Percentiles rank a stretch among this genome's conserved stretches.
These are phyloP conservation scores for Dryadomyces quercus-mongolicae DNA, from an alignment of 2,329 filamentous ascomycete genomes.

Conservation along the genomic window DNA sequence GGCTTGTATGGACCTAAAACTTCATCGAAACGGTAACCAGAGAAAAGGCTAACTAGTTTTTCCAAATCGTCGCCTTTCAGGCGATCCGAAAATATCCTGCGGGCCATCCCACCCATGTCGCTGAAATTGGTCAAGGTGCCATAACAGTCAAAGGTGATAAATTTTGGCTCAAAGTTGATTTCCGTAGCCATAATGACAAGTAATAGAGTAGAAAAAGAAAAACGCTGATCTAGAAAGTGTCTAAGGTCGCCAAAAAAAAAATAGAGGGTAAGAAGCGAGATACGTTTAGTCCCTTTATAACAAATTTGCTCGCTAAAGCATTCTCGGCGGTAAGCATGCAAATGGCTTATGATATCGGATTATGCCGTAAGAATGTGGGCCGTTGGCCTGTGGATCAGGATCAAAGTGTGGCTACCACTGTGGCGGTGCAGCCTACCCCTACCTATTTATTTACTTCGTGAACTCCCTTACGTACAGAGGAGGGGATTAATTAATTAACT, in stretches of 20 bases:
- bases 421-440: too few species aligned
- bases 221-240: not conserved
- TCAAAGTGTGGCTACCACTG: too few species aligned
- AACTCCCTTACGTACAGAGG: too few species aligned
- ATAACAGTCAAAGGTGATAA: conserved; percentile 2
- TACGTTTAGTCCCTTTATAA: not conserved
- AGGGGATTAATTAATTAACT: too few species aligned
- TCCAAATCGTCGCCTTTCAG: not conserved
- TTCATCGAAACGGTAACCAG: not conserved
- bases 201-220: not conserved
- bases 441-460: too few species aligned
- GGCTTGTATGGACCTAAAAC: conserved; percentile 1
- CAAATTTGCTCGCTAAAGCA: not conserved
- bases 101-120: not conserved
- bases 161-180: conserved; percentile 1
- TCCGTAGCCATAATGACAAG: not conserved
- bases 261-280: not conserved
- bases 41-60: not conserved
- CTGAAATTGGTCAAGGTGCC: conserved; percentile 2
- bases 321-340: not conserved
- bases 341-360: not conserved
- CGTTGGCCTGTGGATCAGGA: too few species aligned
- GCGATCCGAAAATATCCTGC: not conserved
- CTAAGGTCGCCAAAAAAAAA: not conserved
- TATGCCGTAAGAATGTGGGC: not conserved